Base-by-base conservation (phyloP, 345 rosid species). In the Rhodamnia rubescens region DNA sequence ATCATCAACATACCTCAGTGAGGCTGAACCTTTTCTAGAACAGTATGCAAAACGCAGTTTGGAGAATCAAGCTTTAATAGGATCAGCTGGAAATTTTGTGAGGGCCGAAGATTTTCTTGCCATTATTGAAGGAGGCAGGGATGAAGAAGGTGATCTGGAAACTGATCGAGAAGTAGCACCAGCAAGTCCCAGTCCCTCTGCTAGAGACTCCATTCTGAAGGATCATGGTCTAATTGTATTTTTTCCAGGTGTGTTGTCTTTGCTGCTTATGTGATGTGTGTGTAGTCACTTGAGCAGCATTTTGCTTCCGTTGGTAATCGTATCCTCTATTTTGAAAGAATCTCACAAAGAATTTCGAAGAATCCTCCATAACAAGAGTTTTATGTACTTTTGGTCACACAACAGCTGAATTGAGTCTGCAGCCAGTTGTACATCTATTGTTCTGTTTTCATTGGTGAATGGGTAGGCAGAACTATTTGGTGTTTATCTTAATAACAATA, bases 1-100 rank as follows among this genome's bases (percentile, higher is more conserved):
- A 64, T 96, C 98, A 50, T 91, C 98, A 58, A 82, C 87, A 88
- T 97, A 95, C 87, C 91, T 97, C 82, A 91, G 94, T 86, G 98
- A 97, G 92, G 98, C 96, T 80, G 99, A 97, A 91, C 98, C 98
- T 87, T 97, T 96, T 87, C 95, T 97, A 56, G 98, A 94, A 90
- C 93, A 92, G 87, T 97, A 94, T 69, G 96, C 95, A 8, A 93
- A 91, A 83, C 94, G 94, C 59, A 94, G 96, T 91, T 89, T 89
- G 49, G 89, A 91, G 88, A 94, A 97, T 86, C 96, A 92, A 89
- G 90, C 91, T 88, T 89, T 97, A 89, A 93, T 95, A 86, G 99
- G 99, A 86, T 92, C 96, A 91, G 99, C 98, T 81, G 98, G 98
- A 88, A 96, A 86, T 88, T 85, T 92, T 81, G 96, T 97, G 75